Base-by-base conservation (phyloP, 768 basidiomycete species). In the Russula sp. region DNA sequence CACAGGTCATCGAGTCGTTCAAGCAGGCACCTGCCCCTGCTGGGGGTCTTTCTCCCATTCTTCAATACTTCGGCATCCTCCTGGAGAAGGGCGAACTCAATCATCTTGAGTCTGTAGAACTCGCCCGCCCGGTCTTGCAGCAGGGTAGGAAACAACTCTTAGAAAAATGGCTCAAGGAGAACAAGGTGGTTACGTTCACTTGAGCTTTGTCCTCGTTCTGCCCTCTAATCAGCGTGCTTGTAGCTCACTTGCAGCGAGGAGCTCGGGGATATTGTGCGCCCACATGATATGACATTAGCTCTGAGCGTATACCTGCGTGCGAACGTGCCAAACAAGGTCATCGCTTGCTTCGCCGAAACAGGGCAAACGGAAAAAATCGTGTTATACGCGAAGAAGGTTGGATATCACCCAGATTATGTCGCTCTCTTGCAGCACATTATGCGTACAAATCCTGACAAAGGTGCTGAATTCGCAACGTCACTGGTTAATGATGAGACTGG, bases 91-190 rank as follows among this genome's bases (percentile, higher is more conserved):
- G 97, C 29, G 93, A 97, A 75, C 83, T 99, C 61, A 99, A 99
- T 75, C 93, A 96, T 72, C 83, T 88, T 9, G 97, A 99, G 73
- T 95, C 93, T 14, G 74, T 99, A 36, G 97, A 99, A 73, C 83
- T 99, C 49, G 97, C 97, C 1, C 85, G 94, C 50, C 97, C 97
- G 18, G 97, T 99, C 8, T 77, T 99, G 48, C 88, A 91, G 67
- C 97, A 99, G 76, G 93, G 93, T 39, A 85, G 93, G 73, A 98
- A 99, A 75, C 93, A 98, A 70, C 78, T 98, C 48, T 78, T 99
- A 16, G 97, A 99, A 78, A 98, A 98, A 70, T 99, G 97, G 97
- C 77, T 99, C 64, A 99, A 99, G 76, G 97, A 99, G 80, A 98
- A 97, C 78, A 99, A 98, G 85, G 94, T 87, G 49, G 48, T 73